A percentile compares a stretch with the other conserved stretches of the same genome.
Evolutionary conservation across 1,139 yeast genomes (phyloP).

Genomic region (Pichia sp.): DNA sequence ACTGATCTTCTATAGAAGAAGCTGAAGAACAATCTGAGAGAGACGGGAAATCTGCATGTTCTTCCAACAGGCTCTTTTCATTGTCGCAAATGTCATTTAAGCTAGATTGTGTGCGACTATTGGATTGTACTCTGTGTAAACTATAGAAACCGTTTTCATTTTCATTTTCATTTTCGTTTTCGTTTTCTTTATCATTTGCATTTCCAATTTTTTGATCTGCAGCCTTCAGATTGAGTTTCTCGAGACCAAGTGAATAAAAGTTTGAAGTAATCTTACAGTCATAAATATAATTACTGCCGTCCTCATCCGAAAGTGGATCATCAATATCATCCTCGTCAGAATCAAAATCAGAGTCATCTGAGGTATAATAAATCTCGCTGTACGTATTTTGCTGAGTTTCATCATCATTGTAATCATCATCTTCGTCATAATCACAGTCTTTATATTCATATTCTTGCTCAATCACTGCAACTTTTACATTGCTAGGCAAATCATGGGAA

Average conservation of each 20-base stretch:
- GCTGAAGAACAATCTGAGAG: slow-evolving; percentile 18
- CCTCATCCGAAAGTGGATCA: not conserved
- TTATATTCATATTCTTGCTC: slow-evolving; percentile 1
- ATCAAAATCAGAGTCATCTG: slow-evolving; percentile 17
- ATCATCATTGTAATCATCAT: slow-evolving; percentile 5
- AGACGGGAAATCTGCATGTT: slow-evolving; percentile 13
- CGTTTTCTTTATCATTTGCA: too few species aligned
- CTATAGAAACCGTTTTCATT: too few species aligned
- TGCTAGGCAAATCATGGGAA: too few species aligned
- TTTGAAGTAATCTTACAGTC: too few species aligned
- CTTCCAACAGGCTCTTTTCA: not conserved
- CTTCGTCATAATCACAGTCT: not conserved
- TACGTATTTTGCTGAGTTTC: slow-evolving; percentile 1
- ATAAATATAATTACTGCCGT: too few species aligned
- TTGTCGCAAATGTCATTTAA: too few species aligned
- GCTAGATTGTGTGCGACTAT: too few species aligned
- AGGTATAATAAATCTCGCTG: slow-evolving; percentile 10
- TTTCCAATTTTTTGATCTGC: too few species aligned
- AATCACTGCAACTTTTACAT: not conserved
- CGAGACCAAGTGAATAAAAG: too few species aligned
- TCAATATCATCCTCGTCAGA: slow-evolving; percentile 8
- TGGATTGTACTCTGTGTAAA: too few species aligned
- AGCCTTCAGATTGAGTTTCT: too few species aligned
- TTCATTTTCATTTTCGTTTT: too few species aligned
- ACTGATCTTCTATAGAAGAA: slow-evolving; percentile 13